Evolutionary conservation across 805 yeast genomes (phyloP).

Genomic region (Scheffersomyces spartinae): DNA sequence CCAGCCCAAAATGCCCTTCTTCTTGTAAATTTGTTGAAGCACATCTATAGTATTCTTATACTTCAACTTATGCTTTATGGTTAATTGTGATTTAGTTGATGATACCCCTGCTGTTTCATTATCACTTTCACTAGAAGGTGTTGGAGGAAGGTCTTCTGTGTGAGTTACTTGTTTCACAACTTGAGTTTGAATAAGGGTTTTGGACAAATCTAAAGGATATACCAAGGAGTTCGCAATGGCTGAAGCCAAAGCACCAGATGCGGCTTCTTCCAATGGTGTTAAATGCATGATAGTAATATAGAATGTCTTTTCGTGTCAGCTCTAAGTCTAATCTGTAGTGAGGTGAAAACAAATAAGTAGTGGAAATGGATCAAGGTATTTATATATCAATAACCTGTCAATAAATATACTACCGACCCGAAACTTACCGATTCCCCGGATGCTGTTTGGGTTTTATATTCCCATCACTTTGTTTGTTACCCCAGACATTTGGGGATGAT

Average conservation of each 20-base stretch:
- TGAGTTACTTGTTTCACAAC: conserved; percentile 16
- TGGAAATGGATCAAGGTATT: too few relatives aligned
- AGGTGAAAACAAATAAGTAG: too few relatives aligned
- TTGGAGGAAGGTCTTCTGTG: conserved; percentile 2
- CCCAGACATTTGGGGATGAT: too few relatives aligned
- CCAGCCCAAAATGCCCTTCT: conserved; percentile 55
- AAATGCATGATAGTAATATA: too few relatives aligned
- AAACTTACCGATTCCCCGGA: too few relatives aligned
- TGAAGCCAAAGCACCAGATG: conserved; percentile 76
- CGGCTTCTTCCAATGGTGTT: conserved; percentile 67
- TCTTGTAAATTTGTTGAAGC: conserved; percentile 40
- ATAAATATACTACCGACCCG: too few relatives aligned
- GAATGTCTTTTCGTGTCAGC: too few relatives aligned
- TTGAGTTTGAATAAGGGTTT: conserved; percentile 70
- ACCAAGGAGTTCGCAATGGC: conserved; percentile 68
- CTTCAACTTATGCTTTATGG: conserved; percentile 11
- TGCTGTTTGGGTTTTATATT: too few relatives aligned
- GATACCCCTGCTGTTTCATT: conserved; percentile 5
- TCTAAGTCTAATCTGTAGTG: too few relatives aligned
- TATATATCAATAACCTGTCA: too few relatives aligned
- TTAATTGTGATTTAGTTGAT: conserved; percentile 1
- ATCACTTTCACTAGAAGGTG: conserved; percentile 6
- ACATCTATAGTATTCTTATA: conserved; percentile 57
- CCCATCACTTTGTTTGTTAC: too few relatives aligned
- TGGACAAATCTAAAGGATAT: conserved; percentile 71